These are phyloP conservation scores for Rhododendron ferrugineum DNA, from an alignment of 148 eudicot genomes.

Conservation along the genomic window DNA sequence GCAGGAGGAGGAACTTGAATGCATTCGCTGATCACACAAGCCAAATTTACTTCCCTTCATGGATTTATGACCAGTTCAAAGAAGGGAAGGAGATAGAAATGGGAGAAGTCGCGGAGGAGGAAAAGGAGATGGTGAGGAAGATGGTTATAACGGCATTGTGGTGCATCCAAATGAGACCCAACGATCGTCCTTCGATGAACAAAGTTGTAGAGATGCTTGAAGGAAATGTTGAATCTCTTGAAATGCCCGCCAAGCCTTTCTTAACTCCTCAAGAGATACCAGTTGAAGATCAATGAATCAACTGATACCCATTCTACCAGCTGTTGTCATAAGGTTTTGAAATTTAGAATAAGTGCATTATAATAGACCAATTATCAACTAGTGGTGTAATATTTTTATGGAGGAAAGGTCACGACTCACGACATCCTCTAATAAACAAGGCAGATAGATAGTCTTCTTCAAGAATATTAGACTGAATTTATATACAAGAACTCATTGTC, in stretches of 20 bases:
- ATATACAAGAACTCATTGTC: not conserved
- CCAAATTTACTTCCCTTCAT: not conserved
- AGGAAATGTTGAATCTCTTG: not conserved
- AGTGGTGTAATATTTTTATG: no score
- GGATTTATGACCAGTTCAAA: not conserved
- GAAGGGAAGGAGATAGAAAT: not conserved
- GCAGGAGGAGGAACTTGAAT: not conserved
- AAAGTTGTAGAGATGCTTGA: conserved; percentile 8
- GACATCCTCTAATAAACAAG: no score
- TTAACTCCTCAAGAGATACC: not conserved
- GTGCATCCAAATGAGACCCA: conserved; percentile 9
- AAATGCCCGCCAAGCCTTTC: conserved; percentile 10
- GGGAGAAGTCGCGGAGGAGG: not conserved
- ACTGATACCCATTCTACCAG: not conserved
- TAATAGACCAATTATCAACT: no score
- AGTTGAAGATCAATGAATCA: not conserved
- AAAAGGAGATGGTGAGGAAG: not conserved
- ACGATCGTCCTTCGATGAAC: not conserved
- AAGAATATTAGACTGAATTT: not conserved
- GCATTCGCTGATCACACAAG: not conserved
- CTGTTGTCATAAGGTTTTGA: not conserved
- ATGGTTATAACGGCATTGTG: conserved; percentile 1
- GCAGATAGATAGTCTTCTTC: not conserved
- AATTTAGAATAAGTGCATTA: no score
- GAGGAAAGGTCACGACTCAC: no score